These are phyloP conservation scores for Coprinopsis sp. DNA, from an alignment of 768 basidiomycete species.

Conservation along the genomic window DNA sequence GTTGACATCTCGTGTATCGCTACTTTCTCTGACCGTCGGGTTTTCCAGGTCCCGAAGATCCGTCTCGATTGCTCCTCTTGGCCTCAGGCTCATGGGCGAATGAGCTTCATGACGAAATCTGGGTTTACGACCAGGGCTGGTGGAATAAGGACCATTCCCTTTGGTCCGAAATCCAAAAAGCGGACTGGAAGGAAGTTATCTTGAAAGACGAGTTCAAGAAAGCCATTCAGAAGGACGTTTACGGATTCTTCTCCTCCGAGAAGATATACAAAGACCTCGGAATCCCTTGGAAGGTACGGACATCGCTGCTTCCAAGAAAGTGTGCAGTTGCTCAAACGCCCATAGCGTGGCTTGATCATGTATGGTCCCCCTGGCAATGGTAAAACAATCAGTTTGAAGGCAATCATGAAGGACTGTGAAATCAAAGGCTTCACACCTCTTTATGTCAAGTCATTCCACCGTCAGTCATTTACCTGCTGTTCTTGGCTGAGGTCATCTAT, in stretches of 20 bases:
- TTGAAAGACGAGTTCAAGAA: slow-evolving; percentile 67
- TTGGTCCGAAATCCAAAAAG: slow-evolving; percentile 59
- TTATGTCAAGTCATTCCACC: slow-evolving; percentile 78
- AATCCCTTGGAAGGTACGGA: slow-evolving; percentile 76
- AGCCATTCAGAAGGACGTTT: slow-evolving; percentile 65
- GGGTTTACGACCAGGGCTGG: slow-evolving; percentile 68
- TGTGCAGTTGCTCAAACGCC: neutral
- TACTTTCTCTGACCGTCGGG: neutral
- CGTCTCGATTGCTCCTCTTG: slow-evolving; percentile 46
- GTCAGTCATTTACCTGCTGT: slow-evolving; percentile 31
- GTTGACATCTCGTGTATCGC: neutral
- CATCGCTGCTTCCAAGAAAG: neutral
- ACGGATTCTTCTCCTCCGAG: slow-evolving; percentile 77
- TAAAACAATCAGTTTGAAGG: slow-evolving; percentile 79
- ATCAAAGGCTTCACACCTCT: slow-evolving; percentile 62
- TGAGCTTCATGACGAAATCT: slow-evolving; percentile 62
- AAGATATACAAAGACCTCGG: slow-evolving; percentile 65
- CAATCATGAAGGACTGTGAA: slow-evolving; percentile 70
- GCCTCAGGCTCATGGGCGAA: slow-evolving; percentile 48
- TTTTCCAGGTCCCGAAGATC: slow-evolving; percentile 41
- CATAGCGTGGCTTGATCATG: slow-evolving; percentile 76
- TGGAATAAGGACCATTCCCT: slow-evolving; percentile 63
- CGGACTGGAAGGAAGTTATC: slow-evolving; percentile 72
- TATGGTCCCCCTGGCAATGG: slow-evolving; percentile 85
- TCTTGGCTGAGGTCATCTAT: neutral